These are phyloP conservation scores for Cylindrotheca fusiformis DNA, from an alignment of 108 stramenopile species.

Conservation along the genomic window DNA sequence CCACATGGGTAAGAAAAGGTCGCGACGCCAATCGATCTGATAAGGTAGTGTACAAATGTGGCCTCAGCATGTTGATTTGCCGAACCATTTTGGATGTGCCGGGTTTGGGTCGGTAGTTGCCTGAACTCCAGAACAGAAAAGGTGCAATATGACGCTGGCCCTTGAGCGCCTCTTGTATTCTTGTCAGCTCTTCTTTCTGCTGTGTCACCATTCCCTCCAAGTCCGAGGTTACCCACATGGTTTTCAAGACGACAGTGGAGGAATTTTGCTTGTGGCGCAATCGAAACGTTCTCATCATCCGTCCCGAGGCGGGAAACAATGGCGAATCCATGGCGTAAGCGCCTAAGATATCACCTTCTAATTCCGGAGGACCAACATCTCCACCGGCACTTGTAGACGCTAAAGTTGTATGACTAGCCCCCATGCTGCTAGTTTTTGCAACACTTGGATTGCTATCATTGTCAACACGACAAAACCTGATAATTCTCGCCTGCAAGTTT, in stretches of 20 bases:
- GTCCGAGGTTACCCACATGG: slow-evolving; percentile 24
- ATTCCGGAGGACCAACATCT: slow-evolving; percentile 17
- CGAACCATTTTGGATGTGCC: slow-evolving; percentile 10
- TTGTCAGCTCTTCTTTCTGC: slow-evolving; percentile 32
- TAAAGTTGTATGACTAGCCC: slow-evolving; percentile 34
- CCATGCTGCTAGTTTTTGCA: too few relatives aligned
- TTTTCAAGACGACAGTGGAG: slow-evolving; percentile 31
- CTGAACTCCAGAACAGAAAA: slow-evolving; percentile 36
- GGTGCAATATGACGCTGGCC: slow-evolving; percentile 38
- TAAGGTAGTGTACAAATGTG: slow-evolving; percentile 86
- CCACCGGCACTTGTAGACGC: slow-evolving; percentile 18
- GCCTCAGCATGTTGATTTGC: slow-evolving; percentile 79
- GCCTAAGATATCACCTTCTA: slow-evolving; percentile 19
- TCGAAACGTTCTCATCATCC: slow-evolving; percentile 80
- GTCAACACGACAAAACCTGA: too few relatives aligned
- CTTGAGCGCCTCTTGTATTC: slow-evolving; percentile 26
- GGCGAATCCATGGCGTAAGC: slow-evolving; percentile 22
- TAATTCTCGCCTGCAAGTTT: too few relatives aligned
- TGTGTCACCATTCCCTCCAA: slow-evolving; percentile 13
- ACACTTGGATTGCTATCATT: too few relatives aligned
- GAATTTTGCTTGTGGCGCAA: slow-evolving; percentile 47
- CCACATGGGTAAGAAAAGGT: slow-evolving; percentile 90
- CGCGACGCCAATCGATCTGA: slow-evolving; percentile 88
- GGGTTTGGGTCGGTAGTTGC: slow-evolving; percentile 9
- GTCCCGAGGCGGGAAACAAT: slow-evolving; percentile 64